These are phyloP conservation scores for Ajuga reptans DNA, from an alignment of 305 asterid species.

Conservation along the genomic window DNA sequence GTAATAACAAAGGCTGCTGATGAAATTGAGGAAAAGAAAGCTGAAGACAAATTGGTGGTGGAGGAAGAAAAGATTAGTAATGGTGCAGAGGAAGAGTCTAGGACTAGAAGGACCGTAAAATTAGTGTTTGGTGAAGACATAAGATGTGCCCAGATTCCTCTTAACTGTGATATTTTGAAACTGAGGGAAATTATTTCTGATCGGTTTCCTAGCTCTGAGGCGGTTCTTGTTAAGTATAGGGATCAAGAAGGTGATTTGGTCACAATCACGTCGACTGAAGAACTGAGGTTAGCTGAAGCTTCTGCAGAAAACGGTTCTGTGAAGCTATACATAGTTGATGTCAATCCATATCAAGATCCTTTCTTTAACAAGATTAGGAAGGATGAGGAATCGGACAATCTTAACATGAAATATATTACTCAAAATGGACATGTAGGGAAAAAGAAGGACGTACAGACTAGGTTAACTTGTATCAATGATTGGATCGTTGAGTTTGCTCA, in stretches of 20 bases:
- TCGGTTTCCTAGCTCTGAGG: conserved; percentile 49
- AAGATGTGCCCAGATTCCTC: conserved; percentile 77
- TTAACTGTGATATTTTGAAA: conserved; percentile 45
- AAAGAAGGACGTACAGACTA: conserved; percentile 26
- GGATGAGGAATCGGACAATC: conserved; percentile 17
- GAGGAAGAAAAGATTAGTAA: conserved; percentile 53
- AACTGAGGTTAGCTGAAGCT: conserved; percentile 79
- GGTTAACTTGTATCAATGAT: conserved; percentile 55
- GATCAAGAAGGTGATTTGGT: conserved; percentile 90
- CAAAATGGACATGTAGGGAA: conserved; percentile 38
- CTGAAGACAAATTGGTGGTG: conserved; percentile 72
- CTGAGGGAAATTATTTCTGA: conserved; percentile 55
- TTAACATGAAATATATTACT: conserved; percentile 19
- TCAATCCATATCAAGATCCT: conserved; percentile 67
- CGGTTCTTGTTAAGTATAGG: conserved; percentile 65
- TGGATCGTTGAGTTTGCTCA: conserved; percentile 77
- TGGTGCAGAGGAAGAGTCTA: conserved; percentile 37
- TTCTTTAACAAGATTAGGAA: conserved; percentile 32
- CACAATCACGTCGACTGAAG: conserved; percentile 71
- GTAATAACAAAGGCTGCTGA: conserved; percentile 25
- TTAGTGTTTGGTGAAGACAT: conserved; percentile 84
- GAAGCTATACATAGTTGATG: conserved; percentile 63
- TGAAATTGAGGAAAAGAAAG: conserved; percentile 33
- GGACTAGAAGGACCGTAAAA: conserved; percentile 45
- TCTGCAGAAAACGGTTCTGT: conserved; percentile 50